A percentile compares a stretch with the other conserved stretches of the same genome.
Evolutionary conservation across 148 eudicot genomes (phyloP).

Genomic region (Nepenthes gracilis): DNA sequence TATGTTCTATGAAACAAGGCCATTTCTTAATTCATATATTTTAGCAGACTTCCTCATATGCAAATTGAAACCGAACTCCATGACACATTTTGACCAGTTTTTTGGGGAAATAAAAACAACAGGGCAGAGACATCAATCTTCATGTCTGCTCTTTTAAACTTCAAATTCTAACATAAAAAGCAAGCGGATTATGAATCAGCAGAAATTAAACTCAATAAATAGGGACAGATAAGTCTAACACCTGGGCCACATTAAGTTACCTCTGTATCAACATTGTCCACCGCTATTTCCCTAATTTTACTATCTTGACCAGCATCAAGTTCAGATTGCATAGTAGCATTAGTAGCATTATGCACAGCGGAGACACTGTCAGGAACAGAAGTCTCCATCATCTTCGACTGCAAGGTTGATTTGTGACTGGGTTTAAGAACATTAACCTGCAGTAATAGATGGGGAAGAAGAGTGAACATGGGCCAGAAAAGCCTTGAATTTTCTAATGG

Average conservation of each 20-base stretch:
- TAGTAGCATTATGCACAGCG: constrained; percentile 67
- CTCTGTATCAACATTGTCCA: constrained; percentile 62
- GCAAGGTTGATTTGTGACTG: constrained; percentile 80
- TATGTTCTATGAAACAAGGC: too few species aligned
- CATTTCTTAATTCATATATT: too few species aligned
- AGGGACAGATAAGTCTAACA: too few species aligned
- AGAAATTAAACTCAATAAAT: too few species aligned
- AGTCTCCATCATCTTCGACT: constrained; percentile 51
- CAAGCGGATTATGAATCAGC: too few species aligned
- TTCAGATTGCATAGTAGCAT: constrained; percentile 58
- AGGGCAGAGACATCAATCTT: too few species aligned
- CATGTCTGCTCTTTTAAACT: too few species aligned
- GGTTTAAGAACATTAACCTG: constrained; percentile 90
- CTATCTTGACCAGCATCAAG: constrained; percentile 60
- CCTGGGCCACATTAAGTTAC: constrained; percentile 2
- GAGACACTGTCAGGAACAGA: constrained; percentile 64
- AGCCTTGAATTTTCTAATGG: not conserved
- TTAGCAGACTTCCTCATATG: too few species aligned
- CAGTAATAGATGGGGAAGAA: constrained; percentile 7
- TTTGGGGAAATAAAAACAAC: too few species aligned
- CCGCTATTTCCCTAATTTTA: constrained; percentile 63
- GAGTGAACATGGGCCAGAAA: not conserved
- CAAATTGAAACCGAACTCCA: too few species aligned
- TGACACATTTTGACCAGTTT: too few species aligned
- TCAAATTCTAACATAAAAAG: too few species aligned